Percentiles rank a stretch among this genome's conserved stretches.
phyloP scores from a whole-genome alignment of 2,329 filamentous ascomycete species.

The Fusarium mundagurra region DNA sequence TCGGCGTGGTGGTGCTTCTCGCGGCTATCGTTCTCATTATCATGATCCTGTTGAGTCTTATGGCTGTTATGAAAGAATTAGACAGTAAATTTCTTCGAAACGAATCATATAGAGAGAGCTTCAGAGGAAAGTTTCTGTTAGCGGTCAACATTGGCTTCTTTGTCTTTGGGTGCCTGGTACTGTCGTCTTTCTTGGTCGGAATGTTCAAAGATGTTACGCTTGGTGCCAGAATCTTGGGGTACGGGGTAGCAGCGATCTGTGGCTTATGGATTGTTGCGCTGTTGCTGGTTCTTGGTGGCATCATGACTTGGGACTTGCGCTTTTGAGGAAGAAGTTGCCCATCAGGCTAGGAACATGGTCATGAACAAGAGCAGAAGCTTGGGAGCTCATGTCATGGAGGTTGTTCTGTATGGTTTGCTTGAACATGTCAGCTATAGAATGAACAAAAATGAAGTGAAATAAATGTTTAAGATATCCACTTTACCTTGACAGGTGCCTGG shows the following conservation, averaged over 20 bases:
- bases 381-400: fast-evolving
- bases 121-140: fast-evolving
- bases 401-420: too few relatives aligned
- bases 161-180: fast-evolving
- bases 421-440: fast-evolving
- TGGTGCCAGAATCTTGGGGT: fast-evolving
- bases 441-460: fast-evolving
- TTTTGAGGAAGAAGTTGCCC: too few relatives aligned
- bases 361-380: background rate
- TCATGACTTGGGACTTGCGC: too few relatives aligned
- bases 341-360: fast-evolving
- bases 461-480: fast-evolving
- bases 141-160: background rate
- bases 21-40: background rate
- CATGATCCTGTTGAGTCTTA: fast-evolving
- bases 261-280: background rate
- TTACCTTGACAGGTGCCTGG: background rate
- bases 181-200: background rate
- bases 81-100: background rate
- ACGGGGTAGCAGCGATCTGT: background rate
- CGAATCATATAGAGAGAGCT: too few relatives aligned
- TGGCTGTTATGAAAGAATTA: fast-evolving
- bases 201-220: background rate
- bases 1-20: background rate
- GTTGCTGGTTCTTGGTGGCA: too few relatives aligned